Evolutionary conservation across 1,284 basidiomycete genomes (phyloP).

Genomic region (Leccinum subrobustum): DNA sequence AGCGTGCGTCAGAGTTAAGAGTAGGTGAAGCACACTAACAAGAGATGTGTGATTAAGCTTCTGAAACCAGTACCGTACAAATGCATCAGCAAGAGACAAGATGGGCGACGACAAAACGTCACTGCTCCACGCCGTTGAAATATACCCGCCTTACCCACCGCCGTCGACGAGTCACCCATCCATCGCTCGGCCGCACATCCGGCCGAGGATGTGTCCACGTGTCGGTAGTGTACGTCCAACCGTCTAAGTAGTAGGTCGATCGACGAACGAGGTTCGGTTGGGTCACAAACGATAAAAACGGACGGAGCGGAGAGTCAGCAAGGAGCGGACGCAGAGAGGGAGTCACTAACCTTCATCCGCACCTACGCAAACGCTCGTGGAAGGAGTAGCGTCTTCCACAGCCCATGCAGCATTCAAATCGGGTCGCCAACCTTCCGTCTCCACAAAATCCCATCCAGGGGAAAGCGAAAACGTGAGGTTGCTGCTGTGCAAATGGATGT

Average conservation of each 20-base stretch:
- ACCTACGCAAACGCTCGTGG: slow-evolving; percentile 33
- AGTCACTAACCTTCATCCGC: slow-evolving; percentile 17
- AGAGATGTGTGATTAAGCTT: not conserved
- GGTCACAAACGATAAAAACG: not conserved
- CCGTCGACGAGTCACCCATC: slow-evolving; percentile 57
- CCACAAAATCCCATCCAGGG: slow-evolving; percentile 67
- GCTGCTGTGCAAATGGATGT: slow-evolving; percentile 45
- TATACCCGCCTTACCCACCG: slow-evolving; percentile 68
- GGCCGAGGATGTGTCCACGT: slow-evolving; percentile 56
- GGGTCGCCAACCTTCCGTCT: slow-evolving; percentile 72
- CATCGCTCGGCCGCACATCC: slow-evolving; percentile 45
- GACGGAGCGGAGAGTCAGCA: not conserved
- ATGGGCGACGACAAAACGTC: not conserved
- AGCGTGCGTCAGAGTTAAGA: not conserved
- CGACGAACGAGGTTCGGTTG: not conserved
- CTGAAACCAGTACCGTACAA: not conserved
- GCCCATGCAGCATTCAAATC: slow-evolving; percentile 47
- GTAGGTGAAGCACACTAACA: not conserved
- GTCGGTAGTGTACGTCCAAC: slow-evolving; percentile 79
- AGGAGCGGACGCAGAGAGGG: not conserved
- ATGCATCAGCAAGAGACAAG: not conserved
- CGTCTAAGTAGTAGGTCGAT: slow-evolving; percentile 41
- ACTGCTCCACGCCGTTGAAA: slow-evolving; percentile 28
- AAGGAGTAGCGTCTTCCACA: not conserved
- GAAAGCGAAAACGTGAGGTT: slow-evolving; percentile 74